Conservation (phyloP, 805 yeast species). For the Lipomyces yamadae region DNA sequence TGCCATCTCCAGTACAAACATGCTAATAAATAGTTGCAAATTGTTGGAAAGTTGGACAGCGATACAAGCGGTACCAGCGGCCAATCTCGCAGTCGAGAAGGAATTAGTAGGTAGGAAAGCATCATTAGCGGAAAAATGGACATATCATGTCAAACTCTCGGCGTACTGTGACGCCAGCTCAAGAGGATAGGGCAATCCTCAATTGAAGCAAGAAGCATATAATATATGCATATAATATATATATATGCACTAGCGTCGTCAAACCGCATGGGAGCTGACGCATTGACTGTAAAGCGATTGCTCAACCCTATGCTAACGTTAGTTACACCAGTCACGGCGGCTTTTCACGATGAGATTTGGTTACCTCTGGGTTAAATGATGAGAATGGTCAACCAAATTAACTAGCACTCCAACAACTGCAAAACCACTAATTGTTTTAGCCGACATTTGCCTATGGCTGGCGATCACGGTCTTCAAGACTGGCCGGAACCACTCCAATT, state of each 20-base stretch:
- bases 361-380: background rate
- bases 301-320: background rate
- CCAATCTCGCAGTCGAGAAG: too few species aligned
- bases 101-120: too few species aligned
- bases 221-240: background rate
- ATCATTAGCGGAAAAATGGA: too few species aligned
- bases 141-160: too few species aligned
- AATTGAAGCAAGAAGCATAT: background rate
- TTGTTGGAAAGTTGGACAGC: too few species aligned
- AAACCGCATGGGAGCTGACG: background rate
- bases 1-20: too few species aligned
- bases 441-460: background rate
- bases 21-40: too few species aligned
- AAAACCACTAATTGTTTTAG: background rate
- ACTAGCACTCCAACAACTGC: background rate
- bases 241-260: background rate
- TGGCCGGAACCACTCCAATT: background rate
- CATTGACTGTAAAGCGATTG: conserved; percentile 1
- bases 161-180: too few species aligned
- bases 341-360: background rate
- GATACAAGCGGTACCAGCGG: too few species aligned
- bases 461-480: background rate
- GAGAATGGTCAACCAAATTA: background rate
- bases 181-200: too few species aligned
- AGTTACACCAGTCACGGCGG: background rate